Conservation (phyloP, 495 filamentous ascomycete genomes). For the Talaromyces thailandensis region DNA sequence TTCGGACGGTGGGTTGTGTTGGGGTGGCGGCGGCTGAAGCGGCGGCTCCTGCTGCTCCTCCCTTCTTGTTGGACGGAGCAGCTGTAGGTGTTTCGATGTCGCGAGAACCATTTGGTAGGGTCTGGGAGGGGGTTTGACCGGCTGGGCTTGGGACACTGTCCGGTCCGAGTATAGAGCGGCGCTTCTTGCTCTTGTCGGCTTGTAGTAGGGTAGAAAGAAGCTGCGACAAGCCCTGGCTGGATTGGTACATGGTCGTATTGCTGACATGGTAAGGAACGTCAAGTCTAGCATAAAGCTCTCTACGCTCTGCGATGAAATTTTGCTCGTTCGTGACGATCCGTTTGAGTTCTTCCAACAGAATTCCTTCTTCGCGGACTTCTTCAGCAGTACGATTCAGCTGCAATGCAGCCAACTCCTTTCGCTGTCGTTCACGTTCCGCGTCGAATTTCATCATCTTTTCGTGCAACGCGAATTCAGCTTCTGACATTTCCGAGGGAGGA, state of each 20-base stretch:
- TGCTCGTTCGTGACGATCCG: slow-evolving; percentile 78
- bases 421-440: slow-evolving; percentile 58
- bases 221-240: slow-evolving; percentile 66
- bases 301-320: slow-evolving; percentile 73
- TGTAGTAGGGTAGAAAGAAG: slow-evolving; percentile 71
- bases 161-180: slow-evolving; percentile 52
- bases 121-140: slow-evolving; percentile 36
- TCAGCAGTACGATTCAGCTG: slow-evolving; percentile 73
- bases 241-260: slow-evolving; percentile 61
- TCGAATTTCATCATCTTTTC: slow-evolving; percentile 83
- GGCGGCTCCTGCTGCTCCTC: slow-evolving; percentile 23
- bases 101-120: slow-evolving; percentile 11
- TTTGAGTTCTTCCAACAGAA: slow-evolving; percentile 78
- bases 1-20: slow-evolving; percentile 46
- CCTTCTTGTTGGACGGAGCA: slow-evolving; percentile 42
- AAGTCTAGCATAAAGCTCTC: slow-evolving; percentile 81
- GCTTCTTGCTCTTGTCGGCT: slow-evolving; percentile 81
- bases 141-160: slow-evolving; percentile 43
- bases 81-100: slow-evolving; percentile 32
- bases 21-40: slow-evolving; percentile 20
- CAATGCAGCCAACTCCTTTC: slow-evolving; percentile 76
- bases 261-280: slow-evolving; percentile 65
- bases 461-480: slow-evolving; percentile 67
- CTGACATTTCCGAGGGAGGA: slow-evolving; percentile 75
- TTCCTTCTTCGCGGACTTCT: slow-evolving; percentile 84